phyloP scores from a whole-genome alignment of 140 eudicot genomes.

The Cichorium intybus region DNA sequence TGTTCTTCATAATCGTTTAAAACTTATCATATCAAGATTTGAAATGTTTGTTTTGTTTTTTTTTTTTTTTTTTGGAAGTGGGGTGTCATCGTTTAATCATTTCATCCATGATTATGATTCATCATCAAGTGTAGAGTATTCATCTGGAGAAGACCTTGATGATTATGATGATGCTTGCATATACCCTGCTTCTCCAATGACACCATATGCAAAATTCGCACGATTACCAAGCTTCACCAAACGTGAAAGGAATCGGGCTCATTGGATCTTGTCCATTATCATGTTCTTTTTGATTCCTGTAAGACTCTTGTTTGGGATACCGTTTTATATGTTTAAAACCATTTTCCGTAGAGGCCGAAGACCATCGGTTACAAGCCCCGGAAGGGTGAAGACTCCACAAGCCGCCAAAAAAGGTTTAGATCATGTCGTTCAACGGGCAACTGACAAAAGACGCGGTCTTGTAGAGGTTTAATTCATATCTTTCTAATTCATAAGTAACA shows the following conservation, averaged over 20 bases:
- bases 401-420: slow-evolving; percentile 54
- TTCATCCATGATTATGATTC: slow-evolving; percentile 82
- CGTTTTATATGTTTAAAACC: slow-evolving; percentile 38
- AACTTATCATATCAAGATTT: background rate
- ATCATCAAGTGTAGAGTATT: slow-evolving; percentile 52
- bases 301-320: slow-evolving; percentile 52
- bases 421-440: slow-evolving; percentile 72
- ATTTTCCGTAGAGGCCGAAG: slow-evolving; percentile 28
- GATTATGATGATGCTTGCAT: slow-evolving; percentile 44
- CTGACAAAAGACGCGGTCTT: slow-evolving; percentile 89
- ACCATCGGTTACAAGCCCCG: slow-evolving; percentile 18
- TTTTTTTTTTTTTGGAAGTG: slow-evolving; percentile 42
- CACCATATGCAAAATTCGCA: slow-evolving; percentile 50
- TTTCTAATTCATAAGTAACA: slow-evolving; percentile 7
- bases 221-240: slow-evolving; percentile 52
- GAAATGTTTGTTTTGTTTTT: background rate
- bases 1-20: background rate
- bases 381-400: slow-evolving; percentile 12
- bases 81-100: slow-evolving; percentile 91
- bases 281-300: slow-evolving; percentile 65
- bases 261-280: slow-evolving; percentile 43
- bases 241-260: slow-evolving; percentile 42
- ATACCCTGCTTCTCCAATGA: slow-evolving; percentile 55
- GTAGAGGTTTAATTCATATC: slow-evolving; percentile 64
- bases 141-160: slow-evolving; percentile 66